Evolutionary conservation across 495 filamentous ascomycete genomes (phyloP), one percentile per base, ranked within the genome.

Genomic region (Bacidia rubella): DNA sequence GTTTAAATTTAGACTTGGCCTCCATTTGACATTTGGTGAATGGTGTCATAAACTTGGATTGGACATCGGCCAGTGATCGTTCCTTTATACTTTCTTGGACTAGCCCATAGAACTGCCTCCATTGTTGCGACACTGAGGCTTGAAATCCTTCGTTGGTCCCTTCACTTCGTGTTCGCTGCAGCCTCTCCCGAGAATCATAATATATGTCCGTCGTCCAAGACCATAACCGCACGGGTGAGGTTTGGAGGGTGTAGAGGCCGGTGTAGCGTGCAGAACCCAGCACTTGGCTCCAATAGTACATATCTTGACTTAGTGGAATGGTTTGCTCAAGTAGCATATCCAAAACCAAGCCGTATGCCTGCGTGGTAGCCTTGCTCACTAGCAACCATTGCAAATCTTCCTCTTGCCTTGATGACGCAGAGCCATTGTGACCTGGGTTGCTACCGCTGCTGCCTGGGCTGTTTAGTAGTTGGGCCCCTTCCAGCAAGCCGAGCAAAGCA

Each of bases 251-350:
- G 63, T 95, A 95, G 1, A 94, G 55, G 20, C 77, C 79, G 49
- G 81, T 85, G 57, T 80, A 80, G 51, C 77, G 71, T 35, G 82
- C 76, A 11, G 86, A 90, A 1, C 77, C 74, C 40, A 92, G 66
- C 1, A 95, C 74, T 51, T 88, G 80, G 54, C 94, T 85, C 92
- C 92, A 98, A 62, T 97, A 97, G 68, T 79, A 83, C 35, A 93
- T 82, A 60, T 96, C 87, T 40, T 92, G 81, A 50, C 77, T 80
- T 9, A 98, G 59, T 0, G 79, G 78, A n/a, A 92, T 77, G 15
- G 86, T 87, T 55, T 88, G 81, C 25, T 88, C 80, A 3, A 95
- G 68, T 1, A 97, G 69, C 0, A 74, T 75, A 55, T 79, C 76
- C 55, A 96, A 66, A 15, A 90, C 68, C 17, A 86, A 62, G 0